A percentile compares a stretch with the other conserved stretches of the same genome.
Conservation (phyloP, 305 asterid species). For the Fraxinus xanthoxyloides region DNA sequence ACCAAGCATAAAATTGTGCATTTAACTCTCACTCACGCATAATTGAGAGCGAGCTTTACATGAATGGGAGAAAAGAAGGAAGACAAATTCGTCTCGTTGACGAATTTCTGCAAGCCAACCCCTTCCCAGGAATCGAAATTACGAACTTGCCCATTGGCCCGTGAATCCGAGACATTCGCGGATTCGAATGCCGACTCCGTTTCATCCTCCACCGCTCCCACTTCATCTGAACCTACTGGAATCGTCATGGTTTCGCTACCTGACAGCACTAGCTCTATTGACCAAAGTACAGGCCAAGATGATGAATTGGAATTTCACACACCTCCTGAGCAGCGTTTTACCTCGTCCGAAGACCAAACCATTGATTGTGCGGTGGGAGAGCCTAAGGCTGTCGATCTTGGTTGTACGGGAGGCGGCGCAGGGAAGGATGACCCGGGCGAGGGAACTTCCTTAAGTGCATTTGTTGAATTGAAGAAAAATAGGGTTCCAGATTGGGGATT, state of each 20-base stretch:
- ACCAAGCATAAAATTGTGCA: too few species aligned
- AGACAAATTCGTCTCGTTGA: constrained; percentile 26
- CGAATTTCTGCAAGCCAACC: constrained; percentile 24
- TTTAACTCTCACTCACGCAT: neutral
- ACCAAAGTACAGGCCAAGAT: constrained; percentile 14
- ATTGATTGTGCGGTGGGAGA: neutral
- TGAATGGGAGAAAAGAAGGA: constrained; percentile 26
- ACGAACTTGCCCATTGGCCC: constrained; percentile 27
- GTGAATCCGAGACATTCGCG: constrained; percentile 27
- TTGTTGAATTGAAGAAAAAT: constrained; percentile 11
- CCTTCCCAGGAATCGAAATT: constrained; percentile 37
- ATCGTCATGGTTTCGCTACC: constrained; percentile 39
- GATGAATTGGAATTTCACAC: constrained; percentile 32
- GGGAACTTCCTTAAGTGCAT: neutral
- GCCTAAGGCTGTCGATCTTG: neutral
- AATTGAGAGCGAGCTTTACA: neutral
- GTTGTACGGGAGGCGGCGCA: neutral
- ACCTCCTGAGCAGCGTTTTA: constrained; percentile 47
- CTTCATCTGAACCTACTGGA: constrained; percentile 22
- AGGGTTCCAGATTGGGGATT: constrained; percentile 18
- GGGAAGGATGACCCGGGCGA: neutral
- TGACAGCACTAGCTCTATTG: constrained; percentile 16
- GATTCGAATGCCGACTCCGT: constrained; percentile 19
- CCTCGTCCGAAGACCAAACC: constrained; percentile 38
- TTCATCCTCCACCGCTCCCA: constrained; percentile 26